These are phyloP conservation scores for Talaromyces sp. DNA, from an alignment of 2,329 filamentous ascomycete genomes.

Conservation along the genomic window DNA sequence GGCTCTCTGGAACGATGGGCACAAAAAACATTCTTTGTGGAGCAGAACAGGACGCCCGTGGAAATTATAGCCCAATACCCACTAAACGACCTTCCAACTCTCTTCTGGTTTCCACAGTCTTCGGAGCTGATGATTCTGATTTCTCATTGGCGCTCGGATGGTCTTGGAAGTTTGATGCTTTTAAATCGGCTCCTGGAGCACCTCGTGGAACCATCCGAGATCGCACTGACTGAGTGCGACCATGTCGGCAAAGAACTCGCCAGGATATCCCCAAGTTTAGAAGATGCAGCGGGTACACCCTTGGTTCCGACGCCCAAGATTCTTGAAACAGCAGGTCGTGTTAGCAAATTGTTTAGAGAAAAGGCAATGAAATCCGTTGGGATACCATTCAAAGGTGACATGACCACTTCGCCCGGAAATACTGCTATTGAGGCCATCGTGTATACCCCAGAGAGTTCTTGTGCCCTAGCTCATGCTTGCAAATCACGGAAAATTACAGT, in stretches of 20 bases:
- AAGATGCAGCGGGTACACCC: slow-evolving; percentile 11
- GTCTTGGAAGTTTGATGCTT: slow-evolving; percentile 10
- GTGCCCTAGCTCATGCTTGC: slow-evolving; percentile 10
- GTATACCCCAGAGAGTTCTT: slow-evolving; percentile 7
- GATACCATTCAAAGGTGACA: slow-evolving; percentile 11
- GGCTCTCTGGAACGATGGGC: slow-evolving; percentile 6
- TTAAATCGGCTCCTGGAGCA: slow-evolving; percentile 6
- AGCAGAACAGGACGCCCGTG: slow-evolving; percentile 1
- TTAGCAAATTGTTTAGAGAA: slow-evolving; percentile 6
- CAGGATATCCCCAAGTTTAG: slow-evolving; percentile 11
- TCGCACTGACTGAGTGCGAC: not conserved
- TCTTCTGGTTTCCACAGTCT: slow-evolving; percentile 8
- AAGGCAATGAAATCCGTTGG: slow-evolving; percentile 7
- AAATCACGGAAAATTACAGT: slow-evolving; percentile 11
- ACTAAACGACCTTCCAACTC: slow-evolving; percentile 7
- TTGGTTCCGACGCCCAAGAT: slow-evolving; percentile 1
- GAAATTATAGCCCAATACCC: slow-evolving; percentile 6
- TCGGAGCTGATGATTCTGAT: slow-evolving; percentile 11
- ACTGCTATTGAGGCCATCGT: slow-evolving; percentile 1
- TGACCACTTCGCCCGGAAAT: slow-evolving; percentile 4
- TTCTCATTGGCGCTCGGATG: slow-evolving; percentile 14
- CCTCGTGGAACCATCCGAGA: not conserved
- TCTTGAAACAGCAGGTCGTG: slow-evolving; percentile 2
- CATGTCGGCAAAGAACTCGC: slow-evolving; percentile 1
- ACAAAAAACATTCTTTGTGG: slow-evolving; percentile 9